phyloP scores from a whole-genome alignment of 805 yeast genomes.

The Yamadazyma akitaensis region DNA sequence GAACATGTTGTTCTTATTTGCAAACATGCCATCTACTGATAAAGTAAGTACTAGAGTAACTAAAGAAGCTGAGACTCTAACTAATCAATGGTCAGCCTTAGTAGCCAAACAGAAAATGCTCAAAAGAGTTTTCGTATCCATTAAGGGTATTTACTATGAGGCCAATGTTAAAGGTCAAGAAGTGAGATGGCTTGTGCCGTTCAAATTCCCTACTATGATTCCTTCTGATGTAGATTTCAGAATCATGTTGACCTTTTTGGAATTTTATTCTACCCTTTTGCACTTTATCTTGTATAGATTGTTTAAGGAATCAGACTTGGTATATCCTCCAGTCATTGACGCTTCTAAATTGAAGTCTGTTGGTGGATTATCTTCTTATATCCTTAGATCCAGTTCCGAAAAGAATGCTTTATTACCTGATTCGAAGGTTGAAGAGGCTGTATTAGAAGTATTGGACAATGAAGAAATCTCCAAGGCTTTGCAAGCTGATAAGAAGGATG shows the following conservation, averaged over 20 bases:
- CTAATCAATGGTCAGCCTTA: slow-evolving; percentile 94
- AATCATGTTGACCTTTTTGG: slow-evolving; percentile 95
- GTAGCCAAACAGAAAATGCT: slow-evolving; percentile 80
- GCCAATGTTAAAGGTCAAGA: slow-evolving; percentile 90
- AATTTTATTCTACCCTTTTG: slow-evolving; percentile 87
- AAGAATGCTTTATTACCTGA: slow-evolving; percentile 37
- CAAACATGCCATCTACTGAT: slow-evolving; percentile 93
- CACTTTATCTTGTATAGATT: slow-evolving; percentile 85
- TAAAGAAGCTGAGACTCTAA: slow-evolving; percentile 79
- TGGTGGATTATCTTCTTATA: slow-evolving; percentile 84
- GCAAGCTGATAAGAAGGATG: slow-evolving; percentile 37
- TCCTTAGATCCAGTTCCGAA: slow-evolving; percentile 55
- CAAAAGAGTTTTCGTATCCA: slow-evolving; percentile 89
- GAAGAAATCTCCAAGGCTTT: slow-evolving; percentile 50
- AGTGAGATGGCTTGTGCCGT: slow-evolving; percentile 94
- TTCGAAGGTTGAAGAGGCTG: slow-evolving; percentile 17
- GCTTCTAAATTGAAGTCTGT: slow-evolving; percentile 70
- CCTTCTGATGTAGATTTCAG: slow-evolving; percentile 94
- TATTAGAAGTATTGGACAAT: slow-evolving; percentile 37
- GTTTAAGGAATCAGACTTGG: slow-evolving; percentile 79
- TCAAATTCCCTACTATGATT: slow-evolving; percentile 92
- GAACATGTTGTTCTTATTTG: slow-evolving; percentile 89
- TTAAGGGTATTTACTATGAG: slow-evolving; percentile 95
- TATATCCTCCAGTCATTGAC: slow-evolving; percentile 89
- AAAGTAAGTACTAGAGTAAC: slow-evolving; percentile 75